phyloP scores from a whole-genome alignment of 2,329 filamentous ascomycete genomes.

The Clonostachys rosea region DNA sequence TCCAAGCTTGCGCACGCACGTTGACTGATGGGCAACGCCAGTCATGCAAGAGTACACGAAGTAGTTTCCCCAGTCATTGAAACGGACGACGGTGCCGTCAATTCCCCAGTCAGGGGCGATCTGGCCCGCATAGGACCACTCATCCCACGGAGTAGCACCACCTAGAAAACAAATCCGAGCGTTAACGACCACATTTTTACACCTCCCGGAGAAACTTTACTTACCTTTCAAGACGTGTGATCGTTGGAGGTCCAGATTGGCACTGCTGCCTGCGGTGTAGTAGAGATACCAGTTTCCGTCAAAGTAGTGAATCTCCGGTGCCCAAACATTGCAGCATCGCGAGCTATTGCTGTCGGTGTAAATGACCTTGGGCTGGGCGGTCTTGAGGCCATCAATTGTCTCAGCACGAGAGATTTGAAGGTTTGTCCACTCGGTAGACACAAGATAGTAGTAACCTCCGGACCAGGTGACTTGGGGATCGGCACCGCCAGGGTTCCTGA shows the following conservation, averaged over 20 bases:
- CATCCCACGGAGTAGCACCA: slow-evolving; percentile 44
- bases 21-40: slow-evolving; percentile 26
- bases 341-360: slow-evolving; percentile 39
- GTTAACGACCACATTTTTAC: neutral
- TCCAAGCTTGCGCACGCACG: slow-evolving; percentile 31
- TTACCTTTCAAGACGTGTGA: slow-evolving; percentile 44
- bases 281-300: slow-evolving; percentile 49
- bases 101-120: slow-evolving; percentile 45
- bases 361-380: slow-evolving; percentile 41
- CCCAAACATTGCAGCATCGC: slow-evolving; percentile 53
- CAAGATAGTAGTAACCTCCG: slow-evolving; percentile 51
- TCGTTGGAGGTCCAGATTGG: slow-evolving; percentile 42
- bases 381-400: slow-evolving; percentile 51
- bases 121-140: slow-evolving; percentile 40
- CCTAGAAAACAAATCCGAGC: slow-evolving; percentile 21
- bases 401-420: slow-evolving; percentile 48
- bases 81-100: slow-evolving; percentile 46
- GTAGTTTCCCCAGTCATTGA: slow-evolving; percentile 40
- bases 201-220: neutral
- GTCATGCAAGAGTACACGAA: slow-evolving; percentile 50
- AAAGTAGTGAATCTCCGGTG: slow-evolving; percentile 49
- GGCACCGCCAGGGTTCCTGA: slow-evolving; percentile 41
- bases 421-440: slow-evolving; percentile 51
- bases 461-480: slow-evolving; percentile 48
- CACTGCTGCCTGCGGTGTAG: slow-evolving; percentile 44